A percentile compares a stretch with the other conserved stretches of the same genome.
phyloP scores from a whole-genome alignment of 2,329 filamentous ascomycete species.

The Fusarium oligoseptatum region DNA sequence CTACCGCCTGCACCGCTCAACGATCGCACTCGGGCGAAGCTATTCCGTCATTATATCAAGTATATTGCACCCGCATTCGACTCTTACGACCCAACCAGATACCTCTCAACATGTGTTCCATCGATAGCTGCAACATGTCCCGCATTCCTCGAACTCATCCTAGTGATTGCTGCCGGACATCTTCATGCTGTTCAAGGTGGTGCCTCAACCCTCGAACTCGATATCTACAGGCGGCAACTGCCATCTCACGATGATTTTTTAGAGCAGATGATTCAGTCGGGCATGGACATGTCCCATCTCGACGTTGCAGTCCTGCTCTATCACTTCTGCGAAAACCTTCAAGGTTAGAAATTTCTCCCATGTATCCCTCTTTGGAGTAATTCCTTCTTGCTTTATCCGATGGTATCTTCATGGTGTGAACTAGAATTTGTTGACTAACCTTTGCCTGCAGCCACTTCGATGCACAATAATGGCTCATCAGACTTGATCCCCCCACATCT shows the following conservation, averaged over 20 bases:
- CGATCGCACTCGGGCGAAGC: constrained; percentile 18
- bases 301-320: constrained; percentile 9
- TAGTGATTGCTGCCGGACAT: constrained; percentile 18
- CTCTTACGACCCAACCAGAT: constrained; percentile 28
- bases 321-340: background rate
- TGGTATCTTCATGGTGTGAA: background rate
- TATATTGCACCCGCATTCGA: constrained; percentile 36
- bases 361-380: background rate
- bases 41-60: constrained; percentile 29
- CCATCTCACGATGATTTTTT: background rate
- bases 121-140: constrained; percentile 22
- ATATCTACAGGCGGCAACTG: background rate
- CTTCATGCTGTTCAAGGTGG: background rate
- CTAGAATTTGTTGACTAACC: background rate
- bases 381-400: background rate
- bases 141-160: constrained; percentile 23
- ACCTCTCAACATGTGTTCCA: constrained; percentile 21
- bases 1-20: constrained; percentile 16
- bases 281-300: constrained; percentile 3
- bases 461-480: background rate
- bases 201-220: background rate
- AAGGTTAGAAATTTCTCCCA: background rate
- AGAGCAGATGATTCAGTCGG: background rate
- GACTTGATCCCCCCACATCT: background rate
- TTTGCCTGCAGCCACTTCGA: background rate